These are phyloP conservation scores for Suillus brevipes DNA, from an alignment of 768 basidiomycete species.

Conservation along the genomic window DNA sequence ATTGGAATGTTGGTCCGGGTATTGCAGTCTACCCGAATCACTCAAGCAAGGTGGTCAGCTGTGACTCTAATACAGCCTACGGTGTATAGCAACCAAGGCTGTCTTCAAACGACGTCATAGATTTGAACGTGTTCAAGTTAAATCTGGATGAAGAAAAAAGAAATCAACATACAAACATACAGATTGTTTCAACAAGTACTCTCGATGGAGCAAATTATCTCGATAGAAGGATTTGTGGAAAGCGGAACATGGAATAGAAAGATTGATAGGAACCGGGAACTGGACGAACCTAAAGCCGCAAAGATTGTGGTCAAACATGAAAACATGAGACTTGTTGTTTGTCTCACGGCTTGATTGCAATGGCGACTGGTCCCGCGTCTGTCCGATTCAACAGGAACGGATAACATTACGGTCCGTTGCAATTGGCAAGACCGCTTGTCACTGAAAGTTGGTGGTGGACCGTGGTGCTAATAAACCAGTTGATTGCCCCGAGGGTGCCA, in stretches of 20 bases:
- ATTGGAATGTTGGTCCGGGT: background rate
- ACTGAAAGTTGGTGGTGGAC: background rate
- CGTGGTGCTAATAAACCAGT: constrained; percentile 1
- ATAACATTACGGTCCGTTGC: background rate
- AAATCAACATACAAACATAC: background rate
- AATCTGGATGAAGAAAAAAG: background rate
- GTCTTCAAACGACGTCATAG: background rate
- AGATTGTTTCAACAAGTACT: background rate
- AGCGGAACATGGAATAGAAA: background rate
- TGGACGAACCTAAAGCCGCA: constrained; percentile 7
- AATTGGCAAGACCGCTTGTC: background rate
- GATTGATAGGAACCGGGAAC: constrained; percentile 5
- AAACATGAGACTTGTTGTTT: background rate
- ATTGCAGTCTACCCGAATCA: background rate
- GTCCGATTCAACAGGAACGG: background rate
- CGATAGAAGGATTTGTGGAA: background rate
- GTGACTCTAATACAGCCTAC: background rate
- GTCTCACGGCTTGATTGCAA: background rate
- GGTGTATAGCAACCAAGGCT: background rate
- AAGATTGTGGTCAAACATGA: background rate
- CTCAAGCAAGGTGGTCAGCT: background rate
- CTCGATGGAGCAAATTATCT: background rate
- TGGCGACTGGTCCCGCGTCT: background rate
- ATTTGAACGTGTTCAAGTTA: too few relatives aligned
- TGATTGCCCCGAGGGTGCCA: background rate